Evolutionary conservation across 2,329 filamentous ascomycete species (phyloP), one percentile per base, ranked within the genome.

Genomic region (Hymenoscyphus fructigenus): DNA sequence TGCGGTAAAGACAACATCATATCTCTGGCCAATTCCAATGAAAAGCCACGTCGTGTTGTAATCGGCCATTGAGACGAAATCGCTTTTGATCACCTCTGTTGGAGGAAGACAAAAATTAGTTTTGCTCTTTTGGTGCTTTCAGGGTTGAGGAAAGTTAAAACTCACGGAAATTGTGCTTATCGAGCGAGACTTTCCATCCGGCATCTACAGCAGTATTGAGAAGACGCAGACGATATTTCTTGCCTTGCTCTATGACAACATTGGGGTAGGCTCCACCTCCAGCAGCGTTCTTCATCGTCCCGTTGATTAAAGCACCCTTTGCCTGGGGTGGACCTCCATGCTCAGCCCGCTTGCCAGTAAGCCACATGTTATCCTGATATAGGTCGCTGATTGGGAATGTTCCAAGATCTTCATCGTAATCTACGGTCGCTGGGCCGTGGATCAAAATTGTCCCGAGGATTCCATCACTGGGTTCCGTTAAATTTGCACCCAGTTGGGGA

Each of bases 361-460:
- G 75, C 1, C 32, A 53, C 26, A 61, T 64, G 9, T 62, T 55
- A 2, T 63, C 15, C 10, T 32, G 14, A 28, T 69, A 68, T 26
- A 64, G 62, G 23, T 69, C 69, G 10, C 34, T 55, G n/a, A 70
- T 44, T 66, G 20, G 77, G 66, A 12, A 56, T 4, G 80, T 74
- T 6, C 88, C 88, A 0, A 89, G 78, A 68, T 91, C 88, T 56
- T 82, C 78, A 64, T 90, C 86, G 69, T 88, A 88, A 72, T 86
- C 60, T 9, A 79, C 78, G 0, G 81, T 81, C 0, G 84, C 80
- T 0, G 86, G 86, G 0, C 86, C 86, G 62, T 87, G 79, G 68
- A 89, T 85, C n/a, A 88, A 75, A 20, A 90, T 83, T 2, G 79
- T 44, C 14, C 62, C 57, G 23, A 57, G 15, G n/a, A 60, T 57